These are phyloP conservation scores for Dryadomyces quercivorus DNA, from an alignment of 2,329 filamentous ascomycete species.

Conservation along the genomic window DNA sequence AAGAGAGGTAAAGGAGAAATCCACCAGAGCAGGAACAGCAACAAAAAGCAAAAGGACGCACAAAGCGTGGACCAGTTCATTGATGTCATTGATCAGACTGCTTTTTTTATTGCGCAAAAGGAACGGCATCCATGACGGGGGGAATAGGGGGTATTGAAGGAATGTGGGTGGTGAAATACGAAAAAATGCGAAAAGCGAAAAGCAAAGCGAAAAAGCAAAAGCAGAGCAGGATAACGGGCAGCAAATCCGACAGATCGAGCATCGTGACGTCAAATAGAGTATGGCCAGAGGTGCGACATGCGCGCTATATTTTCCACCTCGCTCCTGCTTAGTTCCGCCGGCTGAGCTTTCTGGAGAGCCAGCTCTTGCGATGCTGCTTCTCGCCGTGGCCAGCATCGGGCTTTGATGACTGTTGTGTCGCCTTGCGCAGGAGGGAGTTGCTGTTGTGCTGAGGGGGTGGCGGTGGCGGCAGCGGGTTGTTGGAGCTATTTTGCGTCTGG, in stretches of 20 bases:
- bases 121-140: neutral
- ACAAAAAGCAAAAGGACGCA: neutral
- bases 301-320: neutral
- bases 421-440: constrained; percentile 11
- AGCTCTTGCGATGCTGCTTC: constrained; percentile 73
- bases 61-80: too few species aligned
- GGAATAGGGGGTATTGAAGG: neutral
- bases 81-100: too few species aligned
- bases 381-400: neutral
- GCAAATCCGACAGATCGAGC: neutral
- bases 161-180: neutral
- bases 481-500: neutral
- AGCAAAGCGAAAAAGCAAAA: neutral
- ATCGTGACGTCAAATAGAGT: neutral
- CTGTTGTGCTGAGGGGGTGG: constrained; percentile 20
- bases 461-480: constrained; percentile 10
- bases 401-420: constrained; percentile 12
- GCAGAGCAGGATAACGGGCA: neutral
- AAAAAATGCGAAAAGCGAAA: neutral
- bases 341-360: constrained; percentile 76
- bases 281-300: neutral
- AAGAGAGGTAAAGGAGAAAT: too few species aligned
- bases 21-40: neutral
- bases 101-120: neutral
- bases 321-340: constrained; percentile 26